Percentiles rank a stretch among this genome's conserved stretches.
Evolutionary conservation across 1,139 yeast species (phyloP).

Genomic region (Saccharomyces pastorianus): DNA sequence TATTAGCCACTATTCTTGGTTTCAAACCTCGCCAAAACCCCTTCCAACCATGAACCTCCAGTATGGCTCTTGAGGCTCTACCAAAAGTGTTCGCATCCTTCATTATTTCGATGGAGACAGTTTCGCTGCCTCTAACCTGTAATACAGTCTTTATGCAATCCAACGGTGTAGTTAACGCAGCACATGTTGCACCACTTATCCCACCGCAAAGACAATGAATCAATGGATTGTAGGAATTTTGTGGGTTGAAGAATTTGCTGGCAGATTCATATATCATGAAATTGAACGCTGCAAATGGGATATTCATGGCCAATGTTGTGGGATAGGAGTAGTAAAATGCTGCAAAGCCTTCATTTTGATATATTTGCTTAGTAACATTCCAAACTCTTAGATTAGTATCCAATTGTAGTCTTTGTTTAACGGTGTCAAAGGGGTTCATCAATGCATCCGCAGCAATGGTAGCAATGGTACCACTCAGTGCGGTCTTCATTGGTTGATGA

Average conservation of each 20-base stretch:
- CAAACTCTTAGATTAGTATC: constrained; percentile 32
- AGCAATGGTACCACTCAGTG: constrained; percentile 88
- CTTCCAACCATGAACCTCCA: constrained; percentile 51
- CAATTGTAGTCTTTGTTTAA: constrained; percentile 80
- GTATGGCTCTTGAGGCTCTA: constrained; percentile 66
- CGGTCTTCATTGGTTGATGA: constrained; percentile 62
- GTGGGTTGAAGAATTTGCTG: constrained; percentile 70
- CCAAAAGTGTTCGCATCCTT: constrained; percentile 58
- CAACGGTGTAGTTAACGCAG: constrained; percentile 91
- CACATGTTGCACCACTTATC: constrained; percentile 91
- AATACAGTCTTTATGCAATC: constrained; percentile 90
- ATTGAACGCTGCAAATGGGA: constrained; percentile 93
- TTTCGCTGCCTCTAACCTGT: constrained; percentile 43
- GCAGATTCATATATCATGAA: constrained; percentile 88
- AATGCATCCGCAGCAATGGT: constrained; percentile 89
- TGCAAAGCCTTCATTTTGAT: constrained; percentile 64
- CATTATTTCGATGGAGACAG: constrained; percentile 40
- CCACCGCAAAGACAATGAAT: constrained; percentile 93
- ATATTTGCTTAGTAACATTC: constrained; percentile 41
- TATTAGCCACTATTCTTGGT: constrained; percentile 87
- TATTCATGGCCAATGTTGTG: constrained; percentile 84
- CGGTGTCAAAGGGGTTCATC: constrained; percentile 96
- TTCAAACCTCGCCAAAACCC: constrained; percentile 82
- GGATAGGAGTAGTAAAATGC: constrained; percentile 93
- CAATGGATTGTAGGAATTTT: constrained; percentile 74